Evolutionary conservation across 306 rosid genomes (phyloP).

Genomic region (Crotalaria pallida): DNA sequence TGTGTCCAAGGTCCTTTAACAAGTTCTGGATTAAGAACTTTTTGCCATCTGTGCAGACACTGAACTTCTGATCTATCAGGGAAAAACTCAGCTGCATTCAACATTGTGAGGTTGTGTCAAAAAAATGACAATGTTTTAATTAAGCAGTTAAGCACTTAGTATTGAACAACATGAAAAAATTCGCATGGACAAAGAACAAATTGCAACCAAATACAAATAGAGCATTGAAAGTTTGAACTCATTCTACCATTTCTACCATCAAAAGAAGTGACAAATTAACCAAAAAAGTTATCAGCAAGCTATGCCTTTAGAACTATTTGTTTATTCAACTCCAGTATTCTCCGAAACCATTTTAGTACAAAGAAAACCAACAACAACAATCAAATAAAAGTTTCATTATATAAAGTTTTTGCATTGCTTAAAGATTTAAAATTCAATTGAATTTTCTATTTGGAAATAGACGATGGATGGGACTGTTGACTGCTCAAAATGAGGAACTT

Average conservation of each 20-base stretch:
- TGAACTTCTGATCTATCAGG: slow-evolving; percentile 96
- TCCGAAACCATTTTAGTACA: not conserved
- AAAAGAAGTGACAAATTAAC: not conserved
- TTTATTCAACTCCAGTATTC: not conserved
- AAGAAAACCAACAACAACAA: not conserved
- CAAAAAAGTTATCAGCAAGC: not conserved
- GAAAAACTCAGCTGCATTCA: slow-evolving; percentile 80
- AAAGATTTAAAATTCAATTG: not conserved
- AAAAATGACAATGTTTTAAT: slow-evolving; percentile 6
- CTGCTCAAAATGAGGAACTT: not conserved
- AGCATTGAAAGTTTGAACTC: not conserved
- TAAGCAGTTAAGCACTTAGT: slow-evolving; percentile 16
- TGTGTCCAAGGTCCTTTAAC: slow-evolving; percentile 97
- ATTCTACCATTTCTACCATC: not conserved
- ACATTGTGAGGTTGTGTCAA: slow-evolving; percentile 29
- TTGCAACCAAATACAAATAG: not conserved
- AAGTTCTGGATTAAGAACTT: slow-evolving; percentile 96
- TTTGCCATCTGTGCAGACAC: slow-evolving; percentile 99
- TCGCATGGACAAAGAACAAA: not conserved
- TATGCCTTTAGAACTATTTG: not conserved
- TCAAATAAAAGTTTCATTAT: not conserved
- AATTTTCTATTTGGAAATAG: not conserved
- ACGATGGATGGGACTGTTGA: not conserved
- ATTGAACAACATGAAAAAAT: not conserved
- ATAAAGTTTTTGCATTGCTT: not conserved